Base-by-base conservation (phyloP, 179 eudicot genomes). In the Spergularia azorica region DNA sequence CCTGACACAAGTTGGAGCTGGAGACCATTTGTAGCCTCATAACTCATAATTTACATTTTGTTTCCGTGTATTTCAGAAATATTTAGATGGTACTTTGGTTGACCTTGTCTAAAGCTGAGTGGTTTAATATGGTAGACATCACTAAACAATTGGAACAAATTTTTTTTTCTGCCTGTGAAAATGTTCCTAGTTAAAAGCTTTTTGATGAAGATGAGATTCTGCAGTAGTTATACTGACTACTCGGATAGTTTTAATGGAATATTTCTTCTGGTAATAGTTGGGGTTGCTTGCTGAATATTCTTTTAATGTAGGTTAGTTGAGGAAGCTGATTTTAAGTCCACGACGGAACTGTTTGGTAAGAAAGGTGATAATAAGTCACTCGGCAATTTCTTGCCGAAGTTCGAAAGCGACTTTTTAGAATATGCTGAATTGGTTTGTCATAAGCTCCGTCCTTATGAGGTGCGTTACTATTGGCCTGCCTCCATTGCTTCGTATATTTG, bases 391-490 rank as follows among this genome's bases (percentile, higher is more conserved):
- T 93, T 95, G 68, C 99, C 99, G 20, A 95, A 95, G 79, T 87
- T 91, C 7, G 99, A 95, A 83, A 91, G 92, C 74, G 99, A 95
- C 79, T 95, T 93, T 58, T n/a, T 75, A 57, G 98, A 95, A 76
- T 95, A 93, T 82, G 99, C 99, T n/a, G 95, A 95, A 79, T 88
- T 91, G 56, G 36, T 95, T 83, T 84, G 98, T 74, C 85, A 89
- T 81, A 95, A 91, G 74, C 97, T 95, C 56, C 88, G 94, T 2
- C 91, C 96, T 1, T 88, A 81, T 75, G 99, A 95, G 97, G 99
- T 95, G 55, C 12, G 72, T 70, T 77, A 50, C 14, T 63, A 46
- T 36, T 41, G 55, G 36, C 56, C 36, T 38, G 8, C 10, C 21
- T 56, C 4, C 55, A 20, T 57, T 10, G 16, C 21, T 65, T 38